Evolutionary conservation across 345 rosid species (phyloP), one percentile per base, ranked within the genome.

Genomic region (Boechera stricta): DNA sequence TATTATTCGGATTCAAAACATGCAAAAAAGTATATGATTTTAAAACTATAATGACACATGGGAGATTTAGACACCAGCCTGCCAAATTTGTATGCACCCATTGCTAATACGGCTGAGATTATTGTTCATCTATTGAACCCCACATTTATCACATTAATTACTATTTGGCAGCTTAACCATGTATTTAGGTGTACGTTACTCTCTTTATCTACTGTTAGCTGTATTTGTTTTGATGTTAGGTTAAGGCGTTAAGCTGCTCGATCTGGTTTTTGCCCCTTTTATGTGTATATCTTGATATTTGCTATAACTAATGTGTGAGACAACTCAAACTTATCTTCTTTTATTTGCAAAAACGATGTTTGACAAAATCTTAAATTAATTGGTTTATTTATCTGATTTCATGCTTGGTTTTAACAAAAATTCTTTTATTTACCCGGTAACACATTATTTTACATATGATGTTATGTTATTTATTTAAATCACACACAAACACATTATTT

Each of bases 131-230:
- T 44, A 2, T 42, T 11, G 24, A 58, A 18, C 7, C 42, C 35
- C 10, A 10, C 49, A 13, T 47, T 28, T 10, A 28, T 73, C 24
- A 12, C 55, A 57, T 12, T 44, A 44, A 45, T 2, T 11, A 31
- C 32, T 70, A 18, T 71, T 71, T 45, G 75, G 66, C 57, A 58
- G 57, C 57, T 58, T 16, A 70, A 31, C 44, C 45, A 70, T 45
- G 73, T 69, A 49, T 35, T 36, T 29, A 51, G 53, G 53, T 62
- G 62, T 73, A 52, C 32, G 62, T 39, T 39, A n/a, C 61, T 62
- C 45, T 73, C 55, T 64, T 53, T 31, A 39, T 7, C 21, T 63
- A 41, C 15, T 53, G 54, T 28, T 51, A 73, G 60, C 2, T 62
- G 29, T 26, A 38, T 39, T 38, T 51, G 69, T 63, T 73, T 51